phyloP scores from a whole-genome alignment of 164 flowering plant genomes.

The Chloranthus sessilifolius region DNA sequence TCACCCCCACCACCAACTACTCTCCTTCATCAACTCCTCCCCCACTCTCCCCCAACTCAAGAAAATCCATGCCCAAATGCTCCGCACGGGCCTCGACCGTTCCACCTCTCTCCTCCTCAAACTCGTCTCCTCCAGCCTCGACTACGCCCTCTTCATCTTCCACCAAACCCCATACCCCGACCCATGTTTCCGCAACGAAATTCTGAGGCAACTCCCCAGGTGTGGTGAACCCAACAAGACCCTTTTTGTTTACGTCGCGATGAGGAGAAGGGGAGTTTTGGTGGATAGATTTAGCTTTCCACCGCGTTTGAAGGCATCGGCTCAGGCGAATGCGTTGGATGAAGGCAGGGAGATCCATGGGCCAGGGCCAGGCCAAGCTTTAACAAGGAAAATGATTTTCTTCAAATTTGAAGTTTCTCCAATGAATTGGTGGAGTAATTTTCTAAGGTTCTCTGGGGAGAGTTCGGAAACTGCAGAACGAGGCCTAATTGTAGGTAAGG shows the following conservation, averaged over 20 bases:
- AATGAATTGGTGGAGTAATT: too few species aligned
- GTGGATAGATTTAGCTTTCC: conserved; percentile 60
- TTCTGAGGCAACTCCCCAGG: conserved; percentile 42
- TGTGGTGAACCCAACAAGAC: conserved; percentile 33
- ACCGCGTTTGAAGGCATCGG: conserved; percentile 51
- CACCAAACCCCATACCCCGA: conserved; percentile 24
- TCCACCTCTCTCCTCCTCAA: conserved; percentile 27
- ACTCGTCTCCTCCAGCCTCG: conserved; percentile 35
- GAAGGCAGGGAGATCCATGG: conserved; percentile 75
- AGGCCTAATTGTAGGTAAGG: too few species aligned
- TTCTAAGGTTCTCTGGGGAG: too few species aligned
- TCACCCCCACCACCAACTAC: conserved; percentile 18
- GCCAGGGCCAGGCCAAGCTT: too few species aligned
- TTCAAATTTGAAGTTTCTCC: too few species aligned
- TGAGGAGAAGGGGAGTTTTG: conserved; percentile 33
- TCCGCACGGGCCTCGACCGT: conserved; percentile 25
- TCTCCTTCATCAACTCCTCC: conserved; percentile 23
- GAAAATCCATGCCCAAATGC: conserved; percentile 53
- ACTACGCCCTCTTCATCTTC: conserved; percentile 50
- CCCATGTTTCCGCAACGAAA: conserved; percentile 21
- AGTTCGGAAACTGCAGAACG: too few species aligned
- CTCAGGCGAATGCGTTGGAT: conserved; percentile 23
- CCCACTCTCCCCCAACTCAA: conserved; percentile 42
- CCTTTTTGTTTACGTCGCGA: conserved; percentile 35
- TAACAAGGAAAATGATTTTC: too few species aligned